Base-by-base conservation (phyloP, 2,329 filamentous ascomycete species). In the Penicillium glabrum region DNA sequence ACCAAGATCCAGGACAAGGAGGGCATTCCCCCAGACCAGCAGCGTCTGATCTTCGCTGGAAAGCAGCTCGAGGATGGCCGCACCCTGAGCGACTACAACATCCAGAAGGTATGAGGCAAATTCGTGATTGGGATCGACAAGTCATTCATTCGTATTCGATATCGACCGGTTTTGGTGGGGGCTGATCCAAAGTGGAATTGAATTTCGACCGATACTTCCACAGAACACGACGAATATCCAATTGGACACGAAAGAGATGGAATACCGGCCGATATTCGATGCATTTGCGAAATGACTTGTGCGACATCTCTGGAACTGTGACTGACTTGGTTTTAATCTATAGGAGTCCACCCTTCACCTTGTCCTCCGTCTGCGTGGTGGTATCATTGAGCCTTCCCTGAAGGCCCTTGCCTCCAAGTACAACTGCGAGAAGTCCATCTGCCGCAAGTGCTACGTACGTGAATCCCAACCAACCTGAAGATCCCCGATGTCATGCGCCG, bases 381-480 rank as follows among this genome's bases (percentile, higher is more conserved):
- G 93, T 86, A 93, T 98, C 85, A 97, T 96, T 76, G 93, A 98
- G 87, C 95, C 95, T 74, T 97, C 93, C 75, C 89, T 98, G 75
- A 98, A 98, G 89, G 93, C 91, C 71, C 89, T 98, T 67, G 93
- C 93, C 77, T 93, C 89, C 85, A 97, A 97, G 87, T 98, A 96
- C 88, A 98, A 99, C 89, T 98, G 93, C 90, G 95, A 98, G 72
- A 97, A 97, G 89, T 93, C 93, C 89, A 96, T 98, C 83, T 98
- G 95, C 91, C 93, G 95, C 86, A 98, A 99, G 90, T 99, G 95
- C 90, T 98, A 98, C 83, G 91, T 95, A 88, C 73, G 89, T 88
- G 45, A 54, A 51, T 35, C 21, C 43, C 39, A 23, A 24, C 21
- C 21, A 19, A 35, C 11, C 26, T 24, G n/a, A 33, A 45, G n/a